Conservation (phyloP, 306 rosid genomes). For the Acacia melanoxylon region DNA sequence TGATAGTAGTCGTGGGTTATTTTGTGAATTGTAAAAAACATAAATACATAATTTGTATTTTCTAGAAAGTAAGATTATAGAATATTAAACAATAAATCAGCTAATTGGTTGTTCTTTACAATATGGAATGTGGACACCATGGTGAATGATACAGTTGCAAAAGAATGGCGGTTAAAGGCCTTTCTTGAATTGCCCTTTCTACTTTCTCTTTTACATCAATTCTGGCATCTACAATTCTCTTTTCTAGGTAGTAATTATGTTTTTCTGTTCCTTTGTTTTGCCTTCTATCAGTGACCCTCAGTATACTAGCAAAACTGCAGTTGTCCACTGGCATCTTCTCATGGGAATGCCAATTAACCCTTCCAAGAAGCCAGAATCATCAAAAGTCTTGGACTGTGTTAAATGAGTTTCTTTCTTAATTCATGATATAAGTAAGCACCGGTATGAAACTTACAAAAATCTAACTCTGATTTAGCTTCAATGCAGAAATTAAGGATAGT, state of each 20-base stretch:
- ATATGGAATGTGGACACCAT: conserved; percentile 1
- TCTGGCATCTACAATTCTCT: background rate
- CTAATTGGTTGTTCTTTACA: conserved; percentile 10
- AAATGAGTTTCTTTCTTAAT: conserved; percentile 16
- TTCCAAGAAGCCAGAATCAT: background rate
- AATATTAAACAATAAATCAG: background rate
- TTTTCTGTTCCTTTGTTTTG: background rate
- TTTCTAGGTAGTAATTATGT: background rate
- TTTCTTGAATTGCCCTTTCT: background rate
- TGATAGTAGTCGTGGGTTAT: background rate
- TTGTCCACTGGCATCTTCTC: background rate
- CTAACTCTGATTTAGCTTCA: conserved; percentile 29
- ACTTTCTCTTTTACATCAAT: background rate
- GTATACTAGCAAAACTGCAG: background rate
- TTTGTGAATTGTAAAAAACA: background rate
- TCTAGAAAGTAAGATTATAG: conserved; percentile 7
- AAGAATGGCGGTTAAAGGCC: background rate
- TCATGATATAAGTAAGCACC: conserved; percentile 17
- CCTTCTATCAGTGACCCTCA: conserved; percentile 3
- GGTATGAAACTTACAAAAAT: background rate
- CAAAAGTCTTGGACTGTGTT: background rate
- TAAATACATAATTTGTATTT: background rate
- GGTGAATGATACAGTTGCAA: conserved; percentile 19
- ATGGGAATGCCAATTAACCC: background rate
- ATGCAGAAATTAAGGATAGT: conserved; percentile 16